Evolutionary conservation across 1,139 yeast species (phyloP).

Genomic region (Arxiozyma telluris): DNA sequence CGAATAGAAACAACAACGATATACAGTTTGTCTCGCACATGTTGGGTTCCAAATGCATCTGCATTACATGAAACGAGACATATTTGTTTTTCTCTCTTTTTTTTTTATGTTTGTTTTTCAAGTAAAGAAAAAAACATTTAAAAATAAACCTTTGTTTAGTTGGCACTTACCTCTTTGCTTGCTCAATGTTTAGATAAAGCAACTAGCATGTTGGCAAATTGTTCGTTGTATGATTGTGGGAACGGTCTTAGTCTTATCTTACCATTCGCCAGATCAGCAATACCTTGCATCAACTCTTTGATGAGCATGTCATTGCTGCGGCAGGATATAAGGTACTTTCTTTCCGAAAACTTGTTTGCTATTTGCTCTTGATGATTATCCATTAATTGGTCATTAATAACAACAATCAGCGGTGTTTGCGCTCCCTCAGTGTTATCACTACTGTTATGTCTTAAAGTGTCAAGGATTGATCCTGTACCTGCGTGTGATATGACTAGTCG

Average conservation of each 20-base stretch:
- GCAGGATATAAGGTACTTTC: slow-evolving; percentile 31
- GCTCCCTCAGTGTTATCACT: slow-evolving; percentile 8
- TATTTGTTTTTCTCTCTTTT: too few relatives aligned
- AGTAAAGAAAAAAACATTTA: too few relatives aligned
- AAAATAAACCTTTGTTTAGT: too few relatives aligned
- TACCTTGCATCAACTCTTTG: slow-evolving; percentile 4
- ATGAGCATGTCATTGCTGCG: slow-evolving; percentile 6
- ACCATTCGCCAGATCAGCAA: slow-evolving; percentile 7
- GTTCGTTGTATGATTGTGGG: slow-evolving; percentile 11
- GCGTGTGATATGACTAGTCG: slow-evolving; percentile 77
- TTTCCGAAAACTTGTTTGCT: slow-evolving; percentile 46
- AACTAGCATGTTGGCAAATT: slow-evolving; percentile 10
- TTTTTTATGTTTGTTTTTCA: too few relatives aligned
- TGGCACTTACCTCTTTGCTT: too few relatives aligned
- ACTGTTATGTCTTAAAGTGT: slow-evolving; percentile 42
- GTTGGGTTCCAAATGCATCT: too few relatives aligned
- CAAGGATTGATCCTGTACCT: slow-evolving; percentile 88
- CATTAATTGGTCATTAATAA: slow-evolving; percentile 62
- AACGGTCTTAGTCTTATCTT: slow-evolving; percentile 5
- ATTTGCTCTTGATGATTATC: slow-evolving; percentile 83
- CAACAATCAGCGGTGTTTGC: slow-evolving; percentile 52
- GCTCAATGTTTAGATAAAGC: neutral
- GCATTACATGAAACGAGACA: too few relatives aligned
- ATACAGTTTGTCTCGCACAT: too few relatives aligned
- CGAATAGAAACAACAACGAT: too few relatives aligned